These are phyloP conservation scores for Simmondsia chinensis DNA, from an alignment of 148 eudicot species.

Conservation along the genomic window DNA sequence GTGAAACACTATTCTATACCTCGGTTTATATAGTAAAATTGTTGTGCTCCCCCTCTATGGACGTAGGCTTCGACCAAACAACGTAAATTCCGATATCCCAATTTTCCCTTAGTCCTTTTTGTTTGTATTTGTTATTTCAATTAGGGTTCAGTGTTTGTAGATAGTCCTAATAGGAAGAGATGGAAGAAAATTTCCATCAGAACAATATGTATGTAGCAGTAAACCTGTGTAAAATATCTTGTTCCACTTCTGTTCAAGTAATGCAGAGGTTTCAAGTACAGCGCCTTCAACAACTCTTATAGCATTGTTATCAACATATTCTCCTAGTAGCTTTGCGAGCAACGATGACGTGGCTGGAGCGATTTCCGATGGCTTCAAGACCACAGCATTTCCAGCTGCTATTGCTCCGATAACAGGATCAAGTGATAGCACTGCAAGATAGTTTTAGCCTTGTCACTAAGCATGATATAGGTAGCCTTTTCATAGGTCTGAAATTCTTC, in stretches of 20 bases:
- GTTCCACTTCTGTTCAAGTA: constrained; percentile 89
- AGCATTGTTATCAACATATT: constrained; percentile 57
- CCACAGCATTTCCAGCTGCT: constrained; percentile 87
- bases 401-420: constrained; percentile 92
- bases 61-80: too few species aligned
- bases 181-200: background rate
- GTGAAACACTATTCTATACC: too few species aligned
- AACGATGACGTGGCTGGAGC: constrained; percentile 72
- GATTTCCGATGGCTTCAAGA: constrained; percentile 85
- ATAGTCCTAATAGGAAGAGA: too few species aligned
- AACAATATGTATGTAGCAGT: background rate
- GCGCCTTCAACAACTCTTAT: constrained; percentile 78
- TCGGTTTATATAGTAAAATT: too few species aligned
- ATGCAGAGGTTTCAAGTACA: constrained; percentile 52
- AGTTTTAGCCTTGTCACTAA: too few species aligned
- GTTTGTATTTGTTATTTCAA: too few species aligned
- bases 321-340: constrained; percentile 42
- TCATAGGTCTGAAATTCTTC: too few species aligned
- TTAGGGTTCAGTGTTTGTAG: too few species aligned
- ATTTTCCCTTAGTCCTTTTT: too few species aligned
- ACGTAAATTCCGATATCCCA: too few species aligned
- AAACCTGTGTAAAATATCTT: constrained; percentile 93
- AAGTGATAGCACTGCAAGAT: constrained; percentile 54
- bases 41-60: too few species aligned
- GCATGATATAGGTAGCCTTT: too few species aligned